A percentile compares a stretch with the other conserved stretches of the same genome.
Conservation (phyloP, 2,329 filamentous ascomycete genomes). For the Sporothrix euskadiensis region DNA sequence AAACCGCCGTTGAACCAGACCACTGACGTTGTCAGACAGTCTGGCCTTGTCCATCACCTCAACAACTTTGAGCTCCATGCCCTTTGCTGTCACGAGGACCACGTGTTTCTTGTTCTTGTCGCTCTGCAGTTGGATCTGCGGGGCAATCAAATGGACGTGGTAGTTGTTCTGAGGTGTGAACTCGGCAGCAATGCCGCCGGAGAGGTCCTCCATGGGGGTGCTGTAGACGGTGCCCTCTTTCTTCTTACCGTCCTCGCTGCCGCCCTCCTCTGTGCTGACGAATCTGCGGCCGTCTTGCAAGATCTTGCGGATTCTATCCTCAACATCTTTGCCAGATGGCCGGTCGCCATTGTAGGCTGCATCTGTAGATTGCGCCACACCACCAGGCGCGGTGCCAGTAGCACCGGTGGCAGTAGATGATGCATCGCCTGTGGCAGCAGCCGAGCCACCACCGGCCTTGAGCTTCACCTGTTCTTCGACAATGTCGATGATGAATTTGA, state of each 20-base stretch:
- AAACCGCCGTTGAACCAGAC: constrained; percentile 91
- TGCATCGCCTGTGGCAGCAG: background rate
- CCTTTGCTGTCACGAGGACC: constrained; percentile 94
- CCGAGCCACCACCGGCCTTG: constrained; percentile 43
- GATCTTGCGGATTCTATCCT: constrained; percentile 83
- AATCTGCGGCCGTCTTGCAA: constrained; percentile 81
- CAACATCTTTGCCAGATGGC: constrained; percentile 65
- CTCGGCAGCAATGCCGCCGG: constrained; percentile 77
- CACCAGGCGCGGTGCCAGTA: constrained; percentile 34
- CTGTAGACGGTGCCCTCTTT: constrained; percentile 37
- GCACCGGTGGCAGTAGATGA: constrained; percentile 35
- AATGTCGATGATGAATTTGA: constrained; percentile 98
- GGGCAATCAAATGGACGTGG: constrained; percentile 90
- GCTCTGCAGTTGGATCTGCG: constrained; percentile 96
- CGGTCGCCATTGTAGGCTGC: constrained; percentile 51
- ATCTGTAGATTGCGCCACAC: constrained; percentile 39
- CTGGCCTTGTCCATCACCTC: constrained; percentile 98
- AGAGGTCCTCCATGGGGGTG: constrained; percentile 61
- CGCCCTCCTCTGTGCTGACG: constrained; percentile 65
- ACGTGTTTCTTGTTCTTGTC: constrained; percentile 97
- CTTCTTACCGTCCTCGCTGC: constrained; percentile 27
- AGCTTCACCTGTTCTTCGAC: constrained; percentile 88
- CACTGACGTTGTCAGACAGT: constrained; percentile 88
- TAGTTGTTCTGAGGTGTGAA: constrained; percentile 93
- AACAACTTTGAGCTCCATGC: constrained; percentile 96